These are phyloP conservation scores for Sicyos edulis DNA, from an alignment of 306 rosid genomes.

Conservation along the genomic window DNA sequence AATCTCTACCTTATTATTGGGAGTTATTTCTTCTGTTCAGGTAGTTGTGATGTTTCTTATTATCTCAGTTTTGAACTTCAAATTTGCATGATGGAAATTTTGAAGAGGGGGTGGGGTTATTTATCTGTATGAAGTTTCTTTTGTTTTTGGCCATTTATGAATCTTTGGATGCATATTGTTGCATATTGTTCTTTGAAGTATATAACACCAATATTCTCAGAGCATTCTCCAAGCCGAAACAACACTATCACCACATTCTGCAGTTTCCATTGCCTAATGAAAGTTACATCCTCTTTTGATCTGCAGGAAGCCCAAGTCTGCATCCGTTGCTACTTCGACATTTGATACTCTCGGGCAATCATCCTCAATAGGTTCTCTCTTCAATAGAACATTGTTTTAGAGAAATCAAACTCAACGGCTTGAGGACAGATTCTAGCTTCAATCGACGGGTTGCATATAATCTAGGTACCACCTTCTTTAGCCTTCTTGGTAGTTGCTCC, in stretches of 20 bases:
- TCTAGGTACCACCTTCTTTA: background rate
- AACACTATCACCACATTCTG: background rate
- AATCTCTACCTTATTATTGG: conserved; percentile 32
- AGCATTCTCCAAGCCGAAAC: background rate
- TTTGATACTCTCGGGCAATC: background rate
- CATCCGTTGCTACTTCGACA: background rate
- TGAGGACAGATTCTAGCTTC: conserved; percentile 1
- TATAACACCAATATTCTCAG: background rate
- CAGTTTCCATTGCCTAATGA: background rate
- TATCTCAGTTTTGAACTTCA: conserved; percentile 34
- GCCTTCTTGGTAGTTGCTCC: background rate
- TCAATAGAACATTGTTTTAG: background rate
- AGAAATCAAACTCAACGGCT: background rate
- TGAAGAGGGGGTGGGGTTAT: conserved; percentile 8
- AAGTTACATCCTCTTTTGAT: background rate
- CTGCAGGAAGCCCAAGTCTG: background rate
- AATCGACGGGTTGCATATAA: background rate
- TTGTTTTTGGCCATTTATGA: background rate
- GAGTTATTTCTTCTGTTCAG: conserved; percentile 40
- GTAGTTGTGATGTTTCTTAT: conserved; percentile 29
- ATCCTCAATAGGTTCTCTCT: background rate
- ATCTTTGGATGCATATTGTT: background rate
- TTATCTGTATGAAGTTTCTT: background rate
- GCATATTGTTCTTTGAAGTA: background rate
- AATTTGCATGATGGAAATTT: conserved; percentile 34